Evolutionary conservation across 371 early-diverging fungal genomes (phyloP).

Genomic region (Mucor plumbeus): DNA sequence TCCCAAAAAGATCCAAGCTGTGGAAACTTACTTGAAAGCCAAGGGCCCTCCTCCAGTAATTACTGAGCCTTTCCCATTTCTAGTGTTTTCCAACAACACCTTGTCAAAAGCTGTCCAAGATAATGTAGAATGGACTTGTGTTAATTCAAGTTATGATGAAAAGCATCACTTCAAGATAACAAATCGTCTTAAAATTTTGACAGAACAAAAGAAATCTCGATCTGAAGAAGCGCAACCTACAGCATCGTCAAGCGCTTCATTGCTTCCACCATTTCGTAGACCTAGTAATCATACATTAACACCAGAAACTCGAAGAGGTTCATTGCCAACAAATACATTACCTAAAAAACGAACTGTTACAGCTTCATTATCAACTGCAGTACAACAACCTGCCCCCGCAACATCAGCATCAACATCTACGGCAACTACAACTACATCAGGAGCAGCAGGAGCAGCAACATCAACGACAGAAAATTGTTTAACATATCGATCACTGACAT

Average conservation of each 20-base stretch:
- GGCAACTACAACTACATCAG: background rate
- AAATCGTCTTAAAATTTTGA: background rate
- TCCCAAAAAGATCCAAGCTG: constrained; percentile 50
- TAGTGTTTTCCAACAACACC: constrained; percentile 16
- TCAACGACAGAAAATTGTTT: background rate
- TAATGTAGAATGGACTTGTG: constrained; percentile 19
- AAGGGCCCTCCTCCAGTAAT: constrained; percentile 60
- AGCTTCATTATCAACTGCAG: background rate
- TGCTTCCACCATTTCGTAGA: constrained; percentile 1
- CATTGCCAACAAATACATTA: constrained; percentile 9
- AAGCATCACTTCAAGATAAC: constrained; percentile 14
- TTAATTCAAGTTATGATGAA: constrained; percentile 15
- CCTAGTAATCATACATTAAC: constrained; percentile 14
- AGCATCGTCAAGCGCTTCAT: background rate
- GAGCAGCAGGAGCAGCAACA: background rate
- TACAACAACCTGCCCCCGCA: background rate
- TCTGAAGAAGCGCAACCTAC: background rate
- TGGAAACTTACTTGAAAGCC: constrained; percentile 52
- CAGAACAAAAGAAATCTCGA: background rate
- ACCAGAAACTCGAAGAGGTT: constrained; percentile 10
- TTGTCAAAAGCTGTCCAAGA: background rate
- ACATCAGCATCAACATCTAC: background rate
- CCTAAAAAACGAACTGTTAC: constrained; percentile 9
- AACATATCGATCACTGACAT: background rate
- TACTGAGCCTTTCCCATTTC: constrained; percentile 15